These are phyloP conservation scores for Aspergillus sp. DNA, from an alignment of 2,329 filamentous ascomycete genomes.

Conservation along the genomic window DNA sequence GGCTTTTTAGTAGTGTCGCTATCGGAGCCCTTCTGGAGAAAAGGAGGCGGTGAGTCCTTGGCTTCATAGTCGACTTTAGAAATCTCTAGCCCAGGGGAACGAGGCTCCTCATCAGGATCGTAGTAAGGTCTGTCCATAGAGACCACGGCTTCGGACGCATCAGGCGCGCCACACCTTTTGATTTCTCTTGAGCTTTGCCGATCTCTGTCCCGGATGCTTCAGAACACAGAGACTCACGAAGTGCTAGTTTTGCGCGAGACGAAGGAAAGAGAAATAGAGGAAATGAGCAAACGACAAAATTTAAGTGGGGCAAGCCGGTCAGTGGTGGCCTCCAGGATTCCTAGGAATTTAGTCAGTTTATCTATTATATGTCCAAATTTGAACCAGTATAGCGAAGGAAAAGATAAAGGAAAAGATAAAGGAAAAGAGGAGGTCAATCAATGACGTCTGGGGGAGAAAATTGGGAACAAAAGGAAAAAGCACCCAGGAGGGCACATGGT, in stretches of 20 bases:
- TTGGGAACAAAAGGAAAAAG: neutral
- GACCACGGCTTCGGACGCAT: conserved; percentile 30
- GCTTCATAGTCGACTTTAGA: conserved; percentile 31
- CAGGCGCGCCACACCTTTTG: conserved; percentile 21
- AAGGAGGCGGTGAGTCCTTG: conserved; percentile 35
- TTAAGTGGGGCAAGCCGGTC: neutral
- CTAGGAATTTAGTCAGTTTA: conserved; percentile 1
- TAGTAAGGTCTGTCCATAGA: conserved; percentile 37
- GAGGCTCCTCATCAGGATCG: conserved; percentile 41
- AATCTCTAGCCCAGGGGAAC: conserved; percentile 38
- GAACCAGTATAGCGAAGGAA: neutral
- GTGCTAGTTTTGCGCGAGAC: neutral
- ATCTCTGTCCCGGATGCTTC: neutral
- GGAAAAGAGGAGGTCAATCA: neutral
- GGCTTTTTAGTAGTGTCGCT: conserved; percentile 22
- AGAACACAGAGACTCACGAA: neutral
- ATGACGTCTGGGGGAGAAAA: neutral
- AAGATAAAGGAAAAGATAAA: neutral
- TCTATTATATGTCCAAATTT: neutral
- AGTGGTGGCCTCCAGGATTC: neutral
- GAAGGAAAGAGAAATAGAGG: neutral
- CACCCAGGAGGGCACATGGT: neutral
- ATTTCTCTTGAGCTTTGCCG: conserved; percentile 3
- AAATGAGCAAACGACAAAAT: neutral
- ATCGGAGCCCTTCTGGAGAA: conserved; percentile 24